Percentiles rank a stretch among this genome's conserved stretches.
These are phyloP conservation scores for Mitragyna speciosa DNA, from an alignment of 257 asterid genomes.

Conservation along the genomic window DNA sequence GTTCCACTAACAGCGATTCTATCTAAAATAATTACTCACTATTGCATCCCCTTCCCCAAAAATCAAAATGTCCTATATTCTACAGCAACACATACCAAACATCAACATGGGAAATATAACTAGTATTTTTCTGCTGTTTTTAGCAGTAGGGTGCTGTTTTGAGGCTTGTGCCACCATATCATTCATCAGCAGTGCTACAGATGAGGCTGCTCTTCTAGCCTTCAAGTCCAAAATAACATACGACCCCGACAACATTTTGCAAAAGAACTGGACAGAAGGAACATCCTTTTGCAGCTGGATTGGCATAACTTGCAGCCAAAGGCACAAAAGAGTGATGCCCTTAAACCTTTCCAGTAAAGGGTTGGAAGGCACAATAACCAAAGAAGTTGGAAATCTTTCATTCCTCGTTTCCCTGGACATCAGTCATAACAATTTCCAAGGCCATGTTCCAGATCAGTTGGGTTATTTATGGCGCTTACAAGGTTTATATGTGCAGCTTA, in stretches of 20 bases:
- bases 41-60: too few species aligned
- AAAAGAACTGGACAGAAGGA: not conserved
- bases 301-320: slow-evolving; percentile 10
- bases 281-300: slow-evolving; percentile 13
- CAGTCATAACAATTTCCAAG: not conserved
- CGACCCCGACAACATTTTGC: not conserved
- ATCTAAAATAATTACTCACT: too few species aligned
- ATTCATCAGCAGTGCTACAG: not conserved
- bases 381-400: not conserved
- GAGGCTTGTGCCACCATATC: too few species aligned
- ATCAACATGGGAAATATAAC: too few species aligned
- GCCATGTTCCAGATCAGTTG: not conserved
- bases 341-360: slow-evolving; percentile 5
- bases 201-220: slow-evolving; percentile 1
- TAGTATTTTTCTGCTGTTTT: too few species aligned
- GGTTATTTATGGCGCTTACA: too few species aligned
- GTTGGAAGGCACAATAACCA: not conserved
- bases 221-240: not conserved
- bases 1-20: too few species aligned
- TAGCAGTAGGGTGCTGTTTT: too few species aligned
- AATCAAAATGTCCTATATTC: too few species aligned
- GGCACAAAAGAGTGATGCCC: slow-evolving; percentile 10
- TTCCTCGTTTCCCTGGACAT: not conserved
- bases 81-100: too few species aligned
- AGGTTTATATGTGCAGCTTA: too few species aligned